Conservation (phyloP, 169 alveolate genomes). For the Eimeria tenella region DNA sequence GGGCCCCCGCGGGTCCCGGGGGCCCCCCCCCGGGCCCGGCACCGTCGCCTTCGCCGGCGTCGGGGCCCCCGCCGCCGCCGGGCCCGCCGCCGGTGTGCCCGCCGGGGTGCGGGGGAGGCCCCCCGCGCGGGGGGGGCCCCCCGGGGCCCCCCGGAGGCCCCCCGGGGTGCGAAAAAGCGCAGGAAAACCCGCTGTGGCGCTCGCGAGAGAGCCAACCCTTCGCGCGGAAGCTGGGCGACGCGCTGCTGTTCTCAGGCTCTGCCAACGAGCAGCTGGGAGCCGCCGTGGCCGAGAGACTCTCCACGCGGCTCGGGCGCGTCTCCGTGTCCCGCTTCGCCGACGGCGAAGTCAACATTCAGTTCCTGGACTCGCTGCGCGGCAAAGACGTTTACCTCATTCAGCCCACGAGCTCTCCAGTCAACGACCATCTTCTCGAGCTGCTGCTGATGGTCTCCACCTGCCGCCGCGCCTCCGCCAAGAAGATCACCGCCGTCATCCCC, state of each 20-base stretch:
- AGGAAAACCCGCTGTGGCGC: constrained; percentile 79
- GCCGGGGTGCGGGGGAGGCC: too few relatives aligned
- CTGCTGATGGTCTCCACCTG: constrained; percentile 96
- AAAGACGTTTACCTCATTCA: constrained; percentile 95
- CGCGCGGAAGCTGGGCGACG: constrained; percentile 75
- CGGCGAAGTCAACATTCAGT: constrained; percentile 85
- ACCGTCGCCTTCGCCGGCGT: too few relatives aligned
- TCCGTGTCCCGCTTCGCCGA: constrained; percentile 78
- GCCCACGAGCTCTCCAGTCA: constrained; percentile 98
- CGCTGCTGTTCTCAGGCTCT: constrained; percentile 75
- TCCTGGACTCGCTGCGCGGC: constrained; percentile 94
- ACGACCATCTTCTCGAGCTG: constrained; percentile 96
- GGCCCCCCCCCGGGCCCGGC: neutral
- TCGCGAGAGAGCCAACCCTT: constrained; percentile 75
- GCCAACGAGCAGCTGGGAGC: constrained; percentile 74
- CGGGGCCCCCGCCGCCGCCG: too few relatives aligned
- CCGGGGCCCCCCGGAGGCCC: too few relatives aligned
- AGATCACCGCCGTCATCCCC: constrained; percentile 97
- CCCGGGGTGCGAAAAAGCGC: neutral
- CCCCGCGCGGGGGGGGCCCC: too few relatives aligned
- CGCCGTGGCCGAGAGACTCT: constrained; percentile 75
- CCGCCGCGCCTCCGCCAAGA: constrained; percentile 95
- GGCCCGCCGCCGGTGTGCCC: too few relatives aligned
- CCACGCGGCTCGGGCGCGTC: constrained; percentile 73
- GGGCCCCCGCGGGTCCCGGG: neutral